These are phyloP conservation scores for Colletotrichum falcatum DNA, from an alignment of 2,329 filamentous ascomycete species.

Conservation along the genomic window DNA sequence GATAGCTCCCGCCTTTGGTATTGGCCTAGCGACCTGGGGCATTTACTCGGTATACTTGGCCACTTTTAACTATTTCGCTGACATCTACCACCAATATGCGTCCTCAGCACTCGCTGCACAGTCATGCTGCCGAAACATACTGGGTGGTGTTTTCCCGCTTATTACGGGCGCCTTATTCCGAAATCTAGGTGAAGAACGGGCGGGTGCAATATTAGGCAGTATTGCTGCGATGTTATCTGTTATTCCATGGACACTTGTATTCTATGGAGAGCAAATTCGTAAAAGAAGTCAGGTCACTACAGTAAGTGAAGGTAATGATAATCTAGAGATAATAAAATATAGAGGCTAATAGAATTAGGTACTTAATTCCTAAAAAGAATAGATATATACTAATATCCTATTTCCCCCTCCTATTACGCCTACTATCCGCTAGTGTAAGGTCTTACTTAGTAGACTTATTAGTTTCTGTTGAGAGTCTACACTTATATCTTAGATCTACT, in stretches of 20 bases:
- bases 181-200: slow-evolving; percentile 76
- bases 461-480: too few species aligned
- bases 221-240: slow-evolving; percentile 76
- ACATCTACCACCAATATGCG: slow-evolving; percentile 87
- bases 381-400: too few species aligned
- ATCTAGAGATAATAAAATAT: background rate
- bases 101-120: slow-evolving; percentile 89
- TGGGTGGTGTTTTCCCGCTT: slow-evolving; percentile 85
- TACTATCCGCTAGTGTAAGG: too few species aligned
- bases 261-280: slow-evolving; percentile 82
- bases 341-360: background rate
- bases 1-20: slow-evolving; percentile 77
- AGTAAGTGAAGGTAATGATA: slow-evolving; percentile 35
- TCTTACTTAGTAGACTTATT: too few species aligned
- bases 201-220: slow-evolving; percentile 80
- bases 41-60: slow-evolving; percentile 90
- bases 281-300: slow-evolving; percentile 82
- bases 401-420: too few species aligned
- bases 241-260: slow-evolving; percentile 88
- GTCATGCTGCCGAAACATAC: slow-evolving; percentile 85
- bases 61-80: slow-evolving; percentile 93
- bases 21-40: slow-evolving; percentile 83
- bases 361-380: background rate
- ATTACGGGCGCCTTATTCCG: slow-evolving; percentile 80
- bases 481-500: too few species aligned